Conservation (phyloP, 139 green algal genomes). For the Auxenochlorella protothecoides region DNA sequence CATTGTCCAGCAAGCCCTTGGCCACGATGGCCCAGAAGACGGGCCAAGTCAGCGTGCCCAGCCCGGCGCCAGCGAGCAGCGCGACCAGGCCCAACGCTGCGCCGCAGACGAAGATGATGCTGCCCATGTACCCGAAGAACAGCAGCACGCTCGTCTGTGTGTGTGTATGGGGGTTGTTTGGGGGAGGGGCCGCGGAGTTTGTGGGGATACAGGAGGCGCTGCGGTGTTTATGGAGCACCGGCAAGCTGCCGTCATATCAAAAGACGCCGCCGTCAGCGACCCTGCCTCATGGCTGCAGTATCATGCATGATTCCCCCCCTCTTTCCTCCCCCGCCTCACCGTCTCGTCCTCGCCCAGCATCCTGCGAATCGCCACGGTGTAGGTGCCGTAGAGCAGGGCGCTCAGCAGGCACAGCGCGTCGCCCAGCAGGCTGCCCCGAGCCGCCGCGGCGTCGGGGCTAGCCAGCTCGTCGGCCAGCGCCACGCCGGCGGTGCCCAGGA, state of each 20-base stretch:
- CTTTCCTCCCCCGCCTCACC: background rate
- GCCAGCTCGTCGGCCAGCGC: conserved; percentile 42
- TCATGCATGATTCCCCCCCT: no score
- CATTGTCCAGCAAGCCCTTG: conserved; percentile 85
- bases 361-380: conserved; percentile 60
- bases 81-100: conserved; percentile 14
- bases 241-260: no score
- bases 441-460: background rate
- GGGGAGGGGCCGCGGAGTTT: no score
- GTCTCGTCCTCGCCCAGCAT: conserved; percentile 48
- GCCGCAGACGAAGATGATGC: conserved; percentile 42
- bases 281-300: no score
- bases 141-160: conserved; percentile 33
- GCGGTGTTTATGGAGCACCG: no score
- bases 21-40: conserved; percentile 16
- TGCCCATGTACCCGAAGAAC: conserved; percentile 77
- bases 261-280: no score
- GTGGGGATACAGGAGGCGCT: no score
- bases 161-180: no score
- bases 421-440: conserved; percentile 28
- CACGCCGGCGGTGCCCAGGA: conserved; percentile 58
- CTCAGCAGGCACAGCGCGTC: conserved; percentile 71
- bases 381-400: conserved; percentile 68
- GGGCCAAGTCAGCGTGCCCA: conserved; percentile 23
- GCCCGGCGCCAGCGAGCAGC: background rate